phyloP scores from a whole-genome alignment of 768 basidiomycete species.

The Boletus rufocinnamomeus region DNA sequence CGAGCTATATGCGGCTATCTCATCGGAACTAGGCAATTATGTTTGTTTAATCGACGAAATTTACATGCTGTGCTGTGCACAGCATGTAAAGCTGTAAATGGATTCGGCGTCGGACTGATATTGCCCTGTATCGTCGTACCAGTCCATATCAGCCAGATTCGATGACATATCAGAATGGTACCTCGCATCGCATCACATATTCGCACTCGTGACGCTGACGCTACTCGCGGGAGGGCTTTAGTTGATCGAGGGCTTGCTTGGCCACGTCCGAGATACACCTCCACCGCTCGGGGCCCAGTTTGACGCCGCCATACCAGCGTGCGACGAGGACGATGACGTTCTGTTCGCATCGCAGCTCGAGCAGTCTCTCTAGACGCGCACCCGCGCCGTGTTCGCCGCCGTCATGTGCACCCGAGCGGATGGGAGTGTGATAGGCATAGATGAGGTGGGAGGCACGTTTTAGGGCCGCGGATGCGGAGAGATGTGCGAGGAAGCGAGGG shows the following conservation, averaged over 20 bases:
- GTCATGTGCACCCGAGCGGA: neutral
- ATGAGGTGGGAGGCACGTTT: neutral
- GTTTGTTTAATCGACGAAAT: too few relatives aligned
- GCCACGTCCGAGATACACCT: neutral
- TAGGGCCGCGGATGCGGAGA: neutral
- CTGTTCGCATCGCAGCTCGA: neutral
- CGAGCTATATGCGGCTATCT: too few relatives aligned
- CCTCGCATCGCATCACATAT: neutral
- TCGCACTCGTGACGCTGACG: neutral
- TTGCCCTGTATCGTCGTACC: too few relatives aligned
- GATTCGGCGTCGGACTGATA: too few relatives aligned
- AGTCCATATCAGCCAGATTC: neutral
- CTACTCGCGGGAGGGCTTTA: neutral
- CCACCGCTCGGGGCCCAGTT: neutral
- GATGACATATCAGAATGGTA: neutral
- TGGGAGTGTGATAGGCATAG: neutral
- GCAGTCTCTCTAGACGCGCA: neutral
- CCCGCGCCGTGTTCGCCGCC: neutral
- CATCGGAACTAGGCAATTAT: too few relatives aligned
- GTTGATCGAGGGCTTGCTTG: neutral
- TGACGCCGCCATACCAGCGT: neutral
- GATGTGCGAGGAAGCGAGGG: neutral
- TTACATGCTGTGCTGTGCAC: too few relatives aligned
- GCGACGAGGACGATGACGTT: neutral
- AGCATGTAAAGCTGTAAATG: too few relatives aligned